These are phyloP conservation scores for Microdochium nivale DNA, from an alignment of 2,329 filamentous ascomycete genomes.

Conservation along the genomic window DNA sequence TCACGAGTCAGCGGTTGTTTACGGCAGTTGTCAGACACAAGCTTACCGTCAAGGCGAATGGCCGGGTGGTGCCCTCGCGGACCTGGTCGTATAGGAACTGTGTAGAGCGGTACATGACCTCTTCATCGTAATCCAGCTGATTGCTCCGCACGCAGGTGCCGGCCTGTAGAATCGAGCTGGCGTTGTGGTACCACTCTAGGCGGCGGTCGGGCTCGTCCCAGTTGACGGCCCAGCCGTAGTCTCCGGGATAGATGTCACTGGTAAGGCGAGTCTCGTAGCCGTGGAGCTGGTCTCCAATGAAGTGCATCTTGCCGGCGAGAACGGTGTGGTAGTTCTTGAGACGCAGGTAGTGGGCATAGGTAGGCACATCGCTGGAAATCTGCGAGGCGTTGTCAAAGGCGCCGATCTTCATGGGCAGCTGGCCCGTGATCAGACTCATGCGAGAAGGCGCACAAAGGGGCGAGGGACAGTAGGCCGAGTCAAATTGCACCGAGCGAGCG, in stretches of 20 bases:
- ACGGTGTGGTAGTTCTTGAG: constrained; percentile 81
- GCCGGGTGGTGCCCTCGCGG: constrained; percentile 65
- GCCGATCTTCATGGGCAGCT: constrained; percentile 83
- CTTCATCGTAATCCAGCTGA: constrained; percentile 92
- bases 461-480: constrained; percentile 90
- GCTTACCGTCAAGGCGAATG: constrained; percentile 72
- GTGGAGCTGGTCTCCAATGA: constrained; percentile 88
- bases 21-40: background rate
- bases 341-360: constrained; percentile 87
- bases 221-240: constrained; percentile 91
- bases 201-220: constrained; percentile 85
- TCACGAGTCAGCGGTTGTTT: background rate
- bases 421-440: constrained; percentile 90
- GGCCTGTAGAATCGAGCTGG: constrained; percentile 85
- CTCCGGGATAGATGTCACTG: constrained; percentile 91
- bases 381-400: constrained; percentile 88
- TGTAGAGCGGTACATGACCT: constrained; percentile 85
- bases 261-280: constrained; percentile 89
- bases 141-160: constrained; percentile 85
- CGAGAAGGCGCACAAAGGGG: constrained; percentile 87
- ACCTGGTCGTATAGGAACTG: constrained; percentile 90
- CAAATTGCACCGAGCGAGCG: constrained; percentile 76
- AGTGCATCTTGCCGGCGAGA: constrained; percentile 95
- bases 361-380: constrained; percentile 75
- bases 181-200: constrained; percentile 94